Evolutionary conservation across 257 asterid genomes (phyloP).

Genomic region (Jasminum sambac): DNA sequence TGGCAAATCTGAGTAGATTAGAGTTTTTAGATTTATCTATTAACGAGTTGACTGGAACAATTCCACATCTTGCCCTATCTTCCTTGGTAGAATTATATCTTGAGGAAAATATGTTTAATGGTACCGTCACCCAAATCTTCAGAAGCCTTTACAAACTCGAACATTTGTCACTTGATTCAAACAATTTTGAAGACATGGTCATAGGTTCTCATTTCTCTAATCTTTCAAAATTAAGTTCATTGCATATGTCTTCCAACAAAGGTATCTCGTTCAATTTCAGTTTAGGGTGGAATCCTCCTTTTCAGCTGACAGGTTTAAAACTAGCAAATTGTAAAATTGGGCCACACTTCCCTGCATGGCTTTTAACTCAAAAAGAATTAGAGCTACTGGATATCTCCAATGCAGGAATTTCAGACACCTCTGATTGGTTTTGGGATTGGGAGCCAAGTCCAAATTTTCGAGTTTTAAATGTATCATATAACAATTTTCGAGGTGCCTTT

Average conservation of each 20-base stretch:
- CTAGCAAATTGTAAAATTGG: too few relatives aligned
- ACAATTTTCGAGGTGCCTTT: conserved; percentile 17
- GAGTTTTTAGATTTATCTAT: too few relatives aligned
- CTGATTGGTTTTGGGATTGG: conserved; percentile 33
- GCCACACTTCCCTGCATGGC: conserved; percentile 26
- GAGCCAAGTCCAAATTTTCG: not conserved
- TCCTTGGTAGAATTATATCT: too few relatives aligned
- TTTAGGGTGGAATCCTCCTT: not conserved
- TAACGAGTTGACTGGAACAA: too few relatives aligned
- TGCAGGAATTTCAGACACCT: conserved; percentile 15
- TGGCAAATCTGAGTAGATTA: too few relatives aligned
- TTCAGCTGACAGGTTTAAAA: too few relatives aligned
- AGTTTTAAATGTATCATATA: conserved; percentile 24
- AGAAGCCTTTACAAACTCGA: not conserved
- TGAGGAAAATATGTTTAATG: too few relatives aligned
- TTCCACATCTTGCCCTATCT: too few relatives aligned
- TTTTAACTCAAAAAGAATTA: conserved; percentile 14
- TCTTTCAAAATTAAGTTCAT: not conserved
- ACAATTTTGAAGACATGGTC: conserved; percentile 9
- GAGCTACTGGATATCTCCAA: conserved; percentile 15
- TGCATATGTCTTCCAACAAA: not conserved
- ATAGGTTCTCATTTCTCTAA: not conserved
- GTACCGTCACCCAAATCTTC: too few relatives aligned
- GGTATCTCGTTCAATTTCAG: not conserved
- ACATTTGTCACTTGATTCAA: not conserved